These are phyloP conservation scores for Dimocarpus longan DNA, from an alignment of 345 rosid species.

Conservation along the genomic window DNA sequence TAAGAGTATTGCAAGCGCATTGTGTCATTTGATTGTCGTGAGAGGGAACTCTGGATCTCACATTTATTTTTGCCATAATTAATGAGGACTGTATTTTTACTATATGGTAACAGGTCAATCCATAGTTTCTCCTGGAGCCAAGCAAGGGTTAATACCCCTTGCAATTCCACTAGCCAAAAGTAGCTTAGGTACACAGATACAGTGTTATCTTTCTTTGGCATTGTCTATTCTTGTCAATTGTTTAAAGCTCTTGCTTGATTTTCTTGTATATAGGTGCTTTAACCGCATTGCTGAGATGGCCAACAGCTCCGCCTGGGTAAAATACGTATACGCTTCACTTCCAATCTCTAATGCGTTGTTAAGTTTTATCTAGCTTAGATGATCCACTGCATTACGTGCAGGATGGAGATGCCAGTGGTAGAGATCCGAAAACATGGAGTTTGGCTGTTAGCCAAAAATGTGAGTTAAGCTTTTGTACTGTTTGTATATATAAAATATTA, in stretches of 20 bases:
- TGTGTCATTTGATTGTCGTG: neutral
- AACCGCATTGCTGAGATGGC: constrained; percentile 84
- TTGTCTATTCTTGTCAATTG: constrained; percentile 7
- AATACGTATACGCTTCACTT: constrained; percentile 17
- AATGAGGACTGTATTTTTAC: neutral
- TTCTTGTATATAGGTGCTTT: constrained; percentile 46
- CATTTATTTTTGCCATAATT: neutral
- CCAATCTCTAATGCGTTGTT: neutral
- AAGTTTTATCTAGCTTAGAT: constrained; percentile 16
- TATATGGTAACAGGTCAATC: constrained; percentile 51
- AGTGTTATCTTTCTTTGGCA: constrained; percentile 5
- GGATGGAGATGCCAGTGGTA: constrained; percentile 94
- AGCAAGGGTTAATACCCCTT: constrained; percentile 72
- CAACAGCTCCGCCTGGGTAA: constrained; percentile 81
- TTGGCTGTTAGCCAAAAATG: constrained; percentile 85
- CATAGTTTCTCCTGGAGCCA: constrained; percentile 74
- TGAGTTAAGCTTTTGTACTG: constrained; percentile 29
- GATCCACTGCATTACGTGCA: constrained; percentile 31
- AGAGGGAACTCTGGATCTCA: neutral
- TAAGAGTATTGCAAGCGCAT: neutral
- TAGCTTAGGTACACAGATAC: constrained; percentile 47
- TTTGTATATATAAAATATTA: neutral
- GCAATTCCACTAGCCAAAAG: constrained; percentile 62
- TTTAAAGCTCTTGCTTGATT: constrained; percentile 13
- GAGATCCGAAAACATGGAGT: constrained; percentile 75